Conservation (phyloP, 2,329 filamentous ascomycete genomes). For the Fusarium sp. region DNA sequence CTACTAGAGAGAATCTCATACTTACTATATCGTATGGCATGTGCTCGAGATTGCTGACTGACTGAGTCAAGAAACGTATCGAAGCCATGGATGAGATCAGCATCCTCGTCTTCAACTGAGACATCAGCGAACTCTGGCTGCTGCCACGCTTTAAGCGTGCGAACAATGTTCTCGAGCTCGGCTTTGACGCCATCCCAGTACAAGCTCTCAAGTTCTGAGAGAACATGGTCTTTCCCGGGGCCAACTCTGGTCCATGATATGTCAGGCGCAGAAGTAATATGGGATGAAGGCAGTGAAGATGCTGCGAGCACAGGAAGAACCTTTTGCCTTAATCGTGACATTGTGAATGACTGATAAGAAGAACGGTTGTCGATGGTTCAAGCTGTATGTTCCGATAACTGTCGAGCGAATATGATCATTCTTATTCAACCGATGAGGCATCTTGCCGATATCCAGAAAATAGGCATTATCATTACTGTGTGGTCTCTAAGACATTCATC, state of each 20-base stretch:
- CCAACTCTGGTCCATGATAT: constrained; percentile 28
- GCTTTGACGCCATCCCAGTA: constrained; percentile 41
- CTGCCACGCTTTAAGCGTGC: constrained; percentile 38
- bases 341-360: background rate
- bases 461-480: background rate
- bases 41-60: constrained; percentile 37
- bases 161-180: constrained; percentile 42
- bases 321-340: constrained; percentile 32
- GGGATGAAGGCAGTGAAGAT: constrained; percentile 7
- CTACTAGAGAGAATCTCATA: background rate
- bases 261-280: constrained; percentile 31
- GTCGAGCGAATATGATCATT: background rate
- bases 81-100: constrained; percentile 34
- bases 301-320: constrained; percentile 25
- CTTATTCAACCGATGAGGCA: constrained; percentile 3
- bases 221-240: constrained; percentile 27
- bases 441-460: background rate
- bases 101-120: constrained; percentile 26
- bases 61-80: constrained; percentile 41
- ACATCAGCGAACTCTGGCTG: constrained; percentile 29
- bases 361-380: background rate
- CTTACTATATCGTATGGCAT: constrained; percentile 38
- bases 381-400: background rate
- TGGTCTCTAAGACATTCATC: background rate
- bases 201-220: constrained; percentile 29